These are phyloP conservation scores for Pistacia vera DNA, from an alignment of 345 rosid genomes.

Conservation along the genomic window DNA sequence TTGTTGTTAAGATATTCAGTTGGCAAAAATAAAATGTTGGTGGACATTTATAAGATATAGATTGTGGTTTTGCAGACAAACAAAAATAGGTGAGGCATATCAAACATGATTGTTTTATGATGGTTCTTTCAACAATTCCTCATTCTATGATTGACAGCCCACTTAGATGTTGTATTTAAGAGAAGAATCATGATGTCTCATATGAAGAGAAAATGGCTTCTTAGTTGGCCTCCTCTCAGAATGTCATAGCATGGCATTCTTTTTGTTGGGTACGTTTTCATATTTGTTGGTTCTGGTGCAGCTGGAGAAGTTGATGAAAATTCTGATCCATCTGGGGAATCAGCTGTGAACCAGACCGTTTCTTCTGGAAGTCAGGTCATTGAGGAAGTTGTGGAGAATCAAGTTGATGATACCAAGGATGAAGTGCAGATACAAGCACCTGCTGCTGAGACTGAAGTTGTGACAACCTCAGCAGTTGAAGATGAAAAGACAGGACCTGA, in stretches of 20 bases:
- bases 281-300: slow-evolving; percentile 25
- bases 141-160: background rate
- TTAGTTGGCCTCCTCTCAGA: background rate
- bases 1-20: background rate
- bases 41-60: background rate
- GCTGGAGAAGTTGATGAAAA: slow-evolving; percentile 42
- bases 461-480: slow-evolving; percentile 33
- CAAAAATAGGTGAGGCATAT: background rate
- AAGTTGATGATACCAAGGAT: slow-evolving; percentile 37
- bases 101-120: background rate
- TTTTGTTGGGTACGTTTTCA: background rate
- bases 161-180: background rate
- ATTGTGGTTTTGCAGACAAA: background rate
- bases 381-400: slow-evolving; percentile 34
- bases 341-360: slow-evolving; percentile 30
- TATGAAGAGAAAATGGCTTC: background rate
- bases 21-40: background rate
- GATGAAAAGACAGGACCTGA: slow-evolving; percentile 44
- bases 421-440: slow-evolving; percentile 45
- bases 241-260: background rate
- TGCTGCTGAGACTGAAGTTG: slow-evolving; percentile 35
- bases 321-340: slow-evolving; percentile 32
- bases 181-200: background rate
- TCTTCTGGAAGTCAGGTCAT: slow-evolving; percentile 39
- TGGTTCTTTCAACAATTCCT: background rate